Evolutionary conservation across 768 basidiomycete species (phyloP), one percentile per base, ranked within the genome.

Genomic region (Hygrocybe coccinea): DNA sequence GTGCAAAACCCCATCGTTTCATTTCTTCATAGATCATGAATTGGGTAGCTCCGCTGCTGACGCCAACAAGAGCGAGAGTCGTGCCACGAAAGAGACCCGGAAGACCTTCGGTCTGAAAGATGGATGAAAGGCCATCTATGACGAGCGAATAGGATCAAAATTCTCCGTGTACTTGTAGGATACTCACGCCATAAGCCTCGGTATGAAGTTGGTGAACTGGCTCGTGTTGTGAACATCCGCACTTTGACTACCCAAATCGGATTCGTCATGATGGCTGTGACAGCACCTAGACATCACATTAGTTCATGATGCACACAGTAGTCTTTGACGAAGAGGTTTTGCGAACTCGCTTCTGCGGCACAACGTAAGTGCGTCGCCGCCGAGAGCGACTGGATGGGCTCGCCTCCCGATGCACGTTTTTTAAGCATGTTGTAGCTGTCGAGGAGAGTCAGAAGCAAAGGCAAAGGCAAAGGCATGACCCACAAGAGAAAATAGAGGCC

Each of bases 161-260:
- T 65, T 50, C 5, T 19, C 15, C 21, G 15, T 15, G 10, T 1
- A 49, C 29, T 49, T 50, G 12, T 17, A 36, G 65, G 46, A 53
- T 47, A 70, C 86, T 57, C 58, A 93, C 92, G 76, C 82, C 82
- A 87, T 55, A 94, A 75, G 8, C 87, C 84, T 15, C 84, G 82
- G 69, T 97, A 97, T 1, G 92, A 84, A 2, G 68, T 74, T 8
- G 88, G 83, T 39, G 86, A 82, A 54, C 81, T 78, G 25, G 80
- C 69, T 9, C 73, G 74, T 1, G 93, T 87, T 1, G 94, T 92
- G 67, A 97, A 99, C 85, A 97, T 94, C 57, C 97, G 84, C 8
- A 97, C 95, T 74, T 95, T 90, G 54, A 98, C 89, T 12, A 98
- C 89, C 95, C 95, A 98, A 62, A 97, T 84, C 0, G 95, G 97